These are phyloP conservation scores for Akanthomyces uredinophilus DNA, from an alignment of 2,329 filamentous ascomycete species.

Conservation along the genomic window DNA sequence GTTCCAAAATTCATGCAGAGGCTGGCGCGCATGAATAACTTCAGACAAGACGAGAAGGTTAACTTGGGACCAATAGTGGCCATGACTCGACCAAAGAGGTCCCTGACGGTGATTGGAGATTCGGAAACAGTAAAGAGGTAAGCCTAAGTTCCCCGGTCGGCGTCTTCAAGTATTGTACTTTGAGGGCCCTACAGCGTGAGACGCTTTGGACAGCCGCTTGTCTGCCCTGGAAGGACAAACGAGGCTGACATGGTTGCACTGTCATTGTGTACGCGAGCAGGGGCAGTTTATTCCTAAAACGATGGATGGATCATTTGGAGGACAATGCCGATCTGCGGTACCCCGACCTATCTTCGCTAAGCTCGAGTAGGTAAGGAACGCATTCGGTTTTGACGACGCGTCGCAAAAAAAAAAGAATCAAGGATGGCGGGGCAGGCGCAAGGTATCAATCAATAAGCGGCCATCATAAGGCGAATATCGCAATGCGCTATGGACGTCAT, in stretches of 20 bases:
- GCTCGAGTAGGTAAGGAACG: background rate
- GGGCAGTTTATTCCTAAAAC: conserved; percentile 78
- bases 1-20: background rate
- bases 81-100: conserved; percentile 91
- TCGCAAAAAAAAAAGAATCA: no score
- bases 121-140: conserved; percentile 87
- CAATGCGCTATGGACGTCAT: background rate
- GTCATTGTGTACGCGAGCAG: conserved; percentile 38
- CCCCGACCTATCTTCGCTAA: conserved; percentile 56
- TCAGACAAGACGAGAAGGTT: background rate
- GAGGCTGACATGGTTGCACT: background rate
- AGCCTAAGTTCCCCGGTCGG: conserved; percentile 35
- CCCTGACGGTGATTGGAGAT: conserved; percentile 86
- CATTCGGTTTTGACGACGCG: background rate
- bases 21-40: background rate
- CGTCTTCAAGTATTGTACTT: background rate
- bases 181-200: conserved; percentile 12
- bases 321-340: conserved; percentile 87
- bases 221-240: conserved; percentile 15
- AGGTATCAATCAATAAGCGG: conserved; percentile 1
- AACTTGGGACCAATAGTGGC: conserved; percentile 65
- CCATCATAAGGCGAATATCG: background rate
- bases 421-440: background rate
- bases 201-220: conserved; percentile 12
- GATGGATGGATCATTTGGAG: conserved; percentile 89